phyloP scores from a whole-genome alignment of 805 yeast genomes.

The Metschnikowia picachoensis region DNA sequence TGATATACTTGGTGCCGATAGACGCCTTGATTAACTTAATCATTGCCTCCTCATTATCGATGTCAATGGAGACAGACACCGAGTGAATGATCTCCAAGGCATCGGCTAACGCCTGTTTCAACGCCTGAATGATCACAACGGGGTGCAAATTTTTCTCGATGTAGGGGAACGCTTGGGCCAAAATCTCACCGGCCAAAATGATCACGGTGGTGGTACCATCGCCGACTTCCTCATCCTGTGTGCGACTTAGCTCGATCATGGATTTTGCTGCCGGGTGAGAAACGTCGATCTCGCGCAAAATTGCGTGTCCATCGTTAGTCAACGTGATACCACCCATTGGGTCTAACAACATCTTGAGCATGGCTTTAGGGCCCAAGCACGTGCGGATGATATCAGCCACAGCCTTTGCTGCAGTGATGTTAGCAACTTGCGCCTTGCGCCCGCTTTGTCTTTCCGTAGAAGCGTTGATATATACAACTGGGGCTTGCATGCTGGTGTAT shows the following conservation, averaged over 20 bases:
- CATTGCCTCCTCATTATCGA: slow-evolving; percentile 82
- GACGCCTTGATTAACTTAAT: slow-evolving; percentile 80
- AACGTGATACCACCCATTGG: slow-evolving; percentile 96
- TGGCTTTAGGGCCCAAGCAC: slow-evolving; percentile 97
- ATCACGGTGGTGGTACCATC: slow-evolving; percentile 98
- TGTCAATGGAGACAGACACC: slow-evolving; percentile 81
- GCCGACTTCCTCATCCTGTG: slow-evolving; percentile 98
- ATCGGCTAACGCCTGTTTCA: slow-evolving; percentile 85
- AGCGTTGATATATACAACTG: slow-evolving; percentile 57
- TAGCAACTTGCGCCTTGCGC: slow-evolving; percentile 94
- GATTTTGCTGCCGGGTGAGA: slow-evolving; percentile 99
- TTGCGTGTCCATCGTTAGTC: slow-evolving; percentile 98
- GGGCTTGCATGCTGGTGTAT: slow-evolving; percentile 39
- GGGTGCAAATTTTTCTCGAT: slow-evolving; percentile 96
- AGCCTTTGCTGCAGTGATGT: slow-evolving; percentile 99
- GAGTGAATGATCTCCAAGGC: slow-evolving; percentile 83
- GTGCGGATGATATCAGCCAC: slow-evolving; percentile 97
- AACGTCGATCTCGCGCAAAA: slow-evolving; percentile 92
- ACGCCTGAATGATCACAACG: slow-evolving; percentile 89
- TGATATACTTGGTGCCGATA: slow-evolving; percentile 92
- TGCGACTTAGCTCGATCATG: slow-evolving; percentile 93
- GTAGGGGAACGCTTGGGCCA: slow-evolving; percentile 93
- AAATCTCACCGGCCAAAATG: slow-evolving; percentile 92
- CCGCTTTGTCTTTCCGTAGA: slow-evolving; percentile 92
- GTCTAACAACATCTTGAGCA: slow-evolving; percentile 95